A percentile compares a stretch with the other conserved stretches of the same genome.
Conservation (phyloP, 164 flowering plant genomes). For the Berberis thunbergii region DNA sequence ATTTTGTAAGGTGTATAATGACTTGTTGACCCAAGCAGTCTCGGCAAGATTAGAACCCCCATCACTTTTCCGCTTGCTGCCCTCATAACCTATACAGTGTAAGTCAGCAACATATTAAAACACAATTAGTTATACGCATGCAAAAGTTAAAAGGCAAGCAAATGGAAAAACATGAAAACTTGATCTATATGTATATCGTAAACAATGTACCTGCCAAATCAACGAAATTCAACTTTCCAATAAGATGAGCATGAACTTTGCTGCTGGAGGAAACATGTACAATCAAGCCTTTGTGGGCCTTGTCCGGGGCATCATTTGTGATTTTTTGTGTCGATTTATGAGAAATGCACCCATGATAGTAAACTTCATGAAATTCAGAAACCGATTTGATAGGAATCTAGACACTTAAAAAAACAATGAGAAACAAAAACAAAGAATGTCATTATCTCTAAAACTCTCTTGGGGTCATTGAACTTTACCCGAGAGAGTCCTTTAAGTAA, state of each 20-base stretch:
- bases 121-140: too few relatives aligned
- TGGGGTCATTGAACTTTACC: not conserved
- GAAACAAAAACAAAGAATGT: too few relatives aligned
- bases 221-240: conserved; percentile 4
- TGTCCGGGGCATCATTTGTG: not conserved
- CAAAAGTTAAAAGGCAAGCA: too few relatives aligned
- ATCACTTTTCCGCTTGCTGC: not conserved
- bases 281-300: conserved; percentile 4
- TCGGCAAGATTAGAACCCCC: conserved; percentile 1
- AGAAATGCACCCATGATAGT: not conserved
- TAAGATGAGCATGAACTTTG: not conserved
- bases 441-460: too few relatives aligned
- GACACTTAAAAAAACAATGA: not conserved
- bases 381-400: not conserved
- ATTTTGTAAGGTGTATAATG: conserved; percentile 5
- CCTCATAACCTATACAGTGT: conserved; percentile 2
- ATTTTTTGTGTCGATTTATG: not conserved
- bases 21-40: conserved; percentile 4
- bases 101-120: too few relatives aligned
- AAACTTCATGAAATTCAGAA: not conserved
- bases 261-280: not conserved
- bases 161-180: too few relatives aligned
- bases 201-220: conserved; percentile 5
- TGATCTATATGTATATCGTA: not conserved
- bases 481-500: conserved; percentile 5